Conservation (phyloP, 768 basidiomycete genomes). For the Tricholoma sp. region DNA sequence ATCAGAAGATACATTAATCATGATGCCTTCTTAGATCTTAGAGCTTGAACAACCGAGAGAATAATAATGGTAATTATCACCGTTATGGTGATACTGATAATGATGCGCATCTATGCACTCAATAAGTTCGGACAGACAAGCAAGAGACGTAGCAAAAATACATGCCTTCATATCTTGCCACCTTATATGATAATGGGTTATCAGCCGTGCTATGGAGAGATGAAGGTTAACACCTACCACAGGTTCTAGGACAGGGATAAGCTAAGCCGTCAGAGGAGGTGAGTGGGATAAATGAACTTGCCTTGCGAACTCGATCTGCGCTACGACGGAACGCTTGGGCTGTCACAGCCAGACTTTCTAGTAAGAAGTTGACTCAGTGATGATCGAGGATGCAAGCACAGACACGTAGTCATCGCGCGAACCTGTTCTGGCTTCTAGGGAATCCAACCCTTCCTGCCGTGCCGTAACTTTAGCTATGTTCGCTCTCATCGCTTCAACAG, state of each 20-base stretch:
- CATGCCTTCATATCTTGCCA: slow-evolving; percentile 97
- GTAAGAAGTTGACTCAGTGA: slow-evolving; percentile 8
- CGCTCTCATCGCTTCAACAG: slow-evolving; percentile 93
- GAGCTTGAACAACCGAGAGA: slow-evolving; percentile 83
- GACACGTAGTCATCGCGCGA: slow-evolving; percentile 22
- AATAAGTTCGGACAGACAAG: neutral
- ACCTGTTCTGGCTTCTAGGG: slow-evolving; percentile 97
- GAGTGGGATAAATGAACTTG: slow-evolving; percentile 26
- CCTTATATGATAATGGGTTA: slow-evolving; percentile 36
- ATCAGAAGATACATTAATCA: neutral
- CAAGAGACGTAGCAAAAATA: slow-evolving; percentile 1
- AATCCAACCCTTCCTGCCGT: slow-evolving; percentile 86
- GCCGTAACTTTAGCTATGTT: slow-evolving; percentile 93
- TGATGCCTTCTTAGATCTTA: neutral
- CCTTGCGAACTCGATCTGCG: slow-evolving; percentile 94
- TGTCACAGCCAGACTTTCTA: slow-evolving; percentile 92
- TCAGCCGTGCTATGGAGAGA: neutral
- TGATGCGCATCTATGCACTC: slow-evolving; percentile 78
- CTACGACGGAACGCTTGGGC: slow-evolving; percentile 96
- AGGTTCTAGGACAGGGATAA: slow-evolving; percentile 54
- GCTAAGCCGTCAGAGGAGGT: slow-evolving; percentile 1
- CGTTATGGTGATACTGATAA: slow-evolving; percentile 82
- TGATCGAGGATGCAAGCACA: neutral
- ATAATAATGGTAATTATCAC: slow-evolving; percentile 92
- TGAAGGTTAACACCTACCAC: slow-evolving; percentile 57